phyloP scores from a whole-genome alignment of 768 basidiomycete species.

The Rhodotorula paludigena region DNA sequence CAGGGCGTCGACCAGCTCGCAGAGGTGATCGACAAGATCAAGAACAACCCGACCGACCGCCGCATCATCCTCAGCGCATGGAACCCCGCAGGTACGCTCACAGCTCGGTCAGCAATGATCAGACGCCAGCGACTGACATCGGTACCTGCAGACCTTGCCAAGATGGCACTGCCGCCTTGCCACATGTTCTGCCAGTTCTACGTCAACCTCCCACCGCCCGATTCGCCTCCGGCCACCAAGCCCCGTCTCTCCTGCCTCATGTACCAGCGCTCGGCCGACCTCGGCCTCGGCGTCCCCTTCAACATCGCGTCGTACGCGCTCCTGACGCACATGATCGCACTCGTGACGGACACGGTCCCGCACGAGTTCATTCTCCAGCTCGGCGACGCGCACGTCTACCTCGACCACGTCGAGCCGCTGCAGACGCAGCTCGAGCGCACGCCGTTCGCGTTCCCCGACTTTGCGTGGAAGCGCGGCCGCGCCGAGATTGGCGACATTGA shows the following conservation, averaged over 20 bases:
- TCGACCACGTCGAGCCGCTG: slow-evolving; percentile 84
- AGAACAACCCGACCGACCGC: slow-evolving; percentile 83
- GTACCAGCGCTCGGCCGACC: slow-evolving; percentile 96
- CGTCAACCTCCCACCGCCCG: slow-evolving; percentile 70
- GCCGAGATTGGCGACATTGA: slow-evolving; percentile 56
- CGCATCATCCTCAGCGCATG: slow-evolving; percentile 92
- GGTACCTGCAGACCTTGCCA: slow-evolving; percentile 64
- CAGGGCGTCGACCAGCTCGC: slow-evolving; percentile 73
- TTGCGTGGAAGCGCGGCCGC: slow-evolving; percentile 66
- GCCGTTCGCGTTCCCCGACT: slow-evolving; percentile 75
- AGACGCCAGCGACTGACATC: not conserved
- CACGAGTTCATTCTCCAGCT: slow-evolving; percentile 91
- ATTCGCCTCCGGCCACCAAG: slow-evolving; percentile 51
- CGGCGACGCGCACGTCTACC: slow-evolving; percentile 95
- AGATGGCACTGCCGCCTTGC: slow-evolving; percentile 96
- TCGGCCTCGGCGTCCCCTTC: slow-evolving; percentile 96
- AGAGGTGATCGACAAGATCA: slow-evolving; percentile 87
- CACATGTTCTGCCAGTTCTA: slow-evolving; percentile 99
- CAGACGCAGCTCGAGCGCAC: slow-evolving; percentile 69
- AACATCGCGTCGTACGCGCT: slow-evolving; percentile 98
- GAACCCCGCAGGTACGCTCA: slow-evolving; percentile 88
- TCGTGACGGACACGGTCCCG: slow-evolving; percentile 75
- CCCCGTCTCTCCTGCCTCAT: slow-evolving; percentile 85
- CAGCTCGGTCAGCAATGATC: not conserved
- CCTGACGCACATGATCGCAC: slow-evolving; percentile 96